Percentiles rank a stretch among this genome's conserved stretches.
phyloP scores from a whole-genome alignment of 2,329 filamentous ascomycete genomes.

The Microdochium bolleyi region DNA sequence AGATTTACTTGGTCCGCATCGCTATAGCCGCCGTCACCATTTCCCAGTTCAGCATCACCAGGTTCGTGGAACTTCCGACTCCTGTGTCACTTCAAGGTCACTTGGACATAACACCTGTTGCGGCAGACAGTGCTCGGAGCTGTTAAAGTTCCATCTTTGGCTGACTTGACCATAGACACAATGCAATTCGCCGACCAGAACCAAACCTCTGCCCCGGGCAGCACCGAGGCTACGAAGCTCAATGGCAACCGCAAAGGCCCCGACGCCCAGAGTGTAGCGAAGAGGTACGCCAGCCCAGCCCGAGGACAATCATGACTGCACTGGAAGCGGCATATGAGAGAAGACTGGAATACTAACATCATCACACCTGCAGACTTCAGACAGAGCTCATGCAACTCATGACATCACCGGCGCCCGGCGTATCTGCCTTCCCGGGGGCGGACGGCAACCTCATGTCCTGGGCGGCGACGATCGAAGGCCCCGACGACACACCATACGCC shows the following conservation, averaged over 20 bases:
- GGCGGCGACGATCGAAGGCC: slow-evolving; percentile 90
- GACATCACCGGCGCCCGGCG: slow-evolving; percentile 86
- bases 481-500: slow-evolving; percentile 84
- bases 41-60: not conserved
- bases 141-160: not conserved
- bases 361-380: slow-evolving; percentile 59
- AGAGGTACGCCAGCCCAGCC: slow-evolving; percentile 47
- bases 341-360: not conserved
- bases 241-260: slow-evolving; percentile 45
- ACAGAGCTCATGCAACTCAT: slow-evolving; percentile 98
- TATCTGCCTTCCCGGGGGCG: slow-evolving; percentile 88
- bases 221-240: slow-evolving; percentile 54
- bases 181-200: slow-evolving; percentile 53
- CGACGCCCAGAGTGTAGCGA: slow-evolving; percentile 68
- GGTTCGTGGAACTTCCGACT: not conserved
- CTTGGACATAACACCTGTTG: not conserved
- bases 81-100: not conserved
- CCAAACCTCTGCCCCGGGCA: slow-evolving; percentile 61
- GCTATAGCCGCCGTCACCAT: not conserved
- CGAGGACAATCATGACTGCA: not conserved
- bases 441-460: slow-evolving; percentile 87
- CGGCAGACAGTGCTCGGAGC: not conserved
- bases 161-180: not conserved
- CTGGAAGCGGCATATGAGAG: not conserved
- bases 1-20: not conserved